Evolutionary conservation across 2,329 filamentous ascomycete genomes (phyloP), one percentile per base, ranked within the genome.

Genomic region (Curvularia eragrostidis): DNA sequence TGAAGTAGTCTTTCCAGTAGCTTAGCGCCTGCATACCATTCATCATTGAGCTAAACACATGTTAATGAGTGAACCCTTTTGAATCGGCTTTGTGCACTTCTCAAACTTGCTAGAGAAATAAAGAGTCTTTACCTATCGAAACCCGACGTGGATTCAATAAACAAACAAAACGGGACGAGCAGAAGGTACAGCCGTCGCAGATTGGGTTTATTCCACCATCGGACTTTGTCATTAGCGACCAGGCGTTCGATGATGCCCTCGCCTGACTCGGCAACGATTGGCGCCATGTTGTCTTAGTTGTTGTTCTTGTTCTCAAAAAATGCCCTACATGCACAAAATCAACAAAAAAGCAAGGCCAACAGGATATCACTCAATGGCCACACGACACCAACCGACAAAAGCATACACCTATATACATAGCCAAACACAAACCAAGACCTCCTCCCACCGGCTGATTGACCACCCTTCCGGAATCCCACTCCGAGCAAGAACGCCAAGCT

Each of bases 111-210:
- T 30, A 30, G 9, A 44, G 28, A 26, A 30, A 5, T 9, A 30
- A 32, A n/a, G n/a, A n/a, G n/a, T n/a, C n/a, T 13, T 19, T 48
- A 82, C 3, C 80, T 82, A 64, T 86, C 85, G 63, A 86, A 87
- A 0, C 85, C 84, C 3, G 83, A 85, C 0, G 84, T 87, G 66
- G 85, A 85, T 74, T 88, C 86, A 56, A 88, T 85, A 46, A 85
- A 85, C 77, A 87, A 84, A 69, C 83, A 86, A 42, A 83, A 84
- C 21, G 84, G 84, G 56, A 88, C 84, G 48, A 88, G 79, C 58
- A 85, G 73, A 6, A 87, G 69, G 66, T 88, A 88, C 36, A 88
- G 77, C 18, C 68, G 69, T 52, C 85, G 79, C 38, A 88, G 75
- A 62, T 88, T 87, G 0, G 82, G 83, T 72, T 88, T 88, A 66